Evolutionary conservation across 169 alveolate genomes (phyloP).

Genomic region (Toxoplasma gondii): DNA sequence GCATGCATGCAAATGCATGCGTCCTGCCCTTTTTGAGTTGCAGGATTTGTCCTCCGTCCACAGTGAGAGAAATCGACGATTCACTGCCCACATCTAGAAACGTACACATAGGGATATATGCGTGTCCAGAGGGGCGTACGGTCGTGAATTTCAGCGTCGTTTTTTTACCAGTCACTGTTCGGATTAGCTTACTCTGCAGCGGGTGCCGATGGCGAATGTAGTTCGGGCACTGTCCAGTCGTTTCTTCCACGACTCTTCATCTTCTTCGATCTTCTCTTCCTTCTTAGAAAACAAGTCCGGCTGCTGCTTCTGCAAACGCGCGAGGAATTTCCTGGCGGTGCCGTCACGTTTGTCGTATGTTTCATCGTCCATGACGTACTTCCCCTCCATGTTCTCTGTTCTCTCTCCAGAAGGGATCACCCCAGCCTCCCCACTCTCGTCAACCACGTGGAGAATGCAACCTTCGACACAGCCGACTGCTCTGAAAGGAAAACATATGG

Average conservation of each 20-base stretch:
- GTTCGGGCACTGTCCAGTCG: background rate
- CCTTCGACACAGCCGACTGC: slow-evolving; percentile 23
- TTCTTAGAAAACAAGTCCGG: slow-evolving; percentile 10
- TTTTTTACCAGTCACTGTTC: too few relatives aligned
- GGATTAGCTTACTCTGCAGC: slow-evolving; percentile 12
- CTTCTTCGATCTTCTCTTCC: background rate
- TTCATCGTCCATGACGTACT: slow-evolving; percentile 88
- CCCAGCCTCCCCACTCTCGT: background rate
- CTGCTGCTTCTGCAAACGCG: slow-evolving; percentile 62
- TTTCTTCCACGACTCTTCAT: background rate
- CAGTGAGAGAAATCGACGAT: too few relatives aligned
- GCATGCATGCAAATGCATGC: too few relatives aligned
- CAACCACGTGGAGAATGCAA: slow-evolving; percentile 16
- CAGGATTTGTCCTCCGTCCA: too few relatives aligned
- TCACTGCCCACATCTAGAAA: background rate
- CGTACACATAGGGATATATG: background rate
- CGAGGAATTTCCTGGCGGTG: slow-evolving; percentile 83
- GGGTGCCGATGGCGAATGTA: slow-evolving; percentile 33
- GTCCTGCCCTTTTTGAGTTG: too few relatives aligned
- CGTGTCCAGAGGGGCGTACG: too few relatives aligned
- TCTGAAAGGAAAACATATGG: background rate
- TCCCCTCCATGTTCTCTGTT: background rate
- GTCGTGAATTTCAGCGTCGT: too few relatives aligned
- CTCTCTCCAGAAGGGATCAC: background rate
- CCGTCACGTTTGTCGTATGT: slow-evolving; percentile 84